A percentile compares a stretch with the other conserved stretches of the same genome.
Evolutionary conservation across 2,329 filamentous ascomycete genomes (phyloP).

Genomic region (Hypoxylon sp.): DNA sequence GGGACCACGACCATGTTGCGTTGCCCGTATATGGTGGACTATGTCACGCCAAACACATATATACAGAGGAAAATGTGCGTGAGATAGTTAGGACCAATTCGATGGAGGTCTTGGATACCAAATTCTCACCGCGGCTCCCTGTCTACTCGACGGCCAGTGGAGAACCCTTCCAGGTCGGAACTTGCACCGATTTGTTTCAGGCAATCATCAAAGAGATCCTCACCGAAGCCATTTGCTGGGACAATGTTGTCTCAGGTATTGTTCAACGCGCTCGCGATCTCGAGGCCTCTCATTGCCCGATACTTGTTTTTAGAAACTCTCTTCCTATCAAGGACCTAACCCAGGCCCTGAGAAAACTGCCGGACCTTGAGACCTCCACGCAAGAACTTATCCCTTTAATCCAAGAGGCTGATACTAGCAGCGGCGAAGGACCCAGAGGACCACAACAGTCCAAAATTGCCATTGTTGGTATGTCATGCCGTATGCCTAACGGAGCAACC

Average conservation of each 20-base stretch:
- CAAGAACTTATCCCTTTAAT: slow-evolving; percentile 6
- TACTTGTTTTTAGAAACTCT: slow-evolving; percentile 21
- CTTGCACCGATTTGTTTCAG: slow-evolving; percentile 15
- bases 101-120: slow-evolving; percentile 6
- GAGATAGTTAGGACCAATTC: slow-evolving; percentile 44
- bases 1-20: slow-evolving; percentile 50
- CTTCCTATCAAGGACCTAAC: slow-evolving; percentile 7
- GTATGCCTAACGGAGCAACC: slow-evolving; percentile 72
- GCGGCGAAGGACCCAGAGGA: slow-evolving; percentile 16
- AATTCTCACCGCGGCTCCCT: not conserved
- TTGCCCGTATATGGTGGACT: slow-evolving; percentile 58
- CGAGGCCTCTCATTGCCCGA: slow-evolving; percentile 8
- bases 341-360: slow-evolving; percentile 1
- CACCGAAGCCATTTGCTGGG: slow-evolving; percentile 22
- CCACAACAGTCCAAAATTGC: slow-evolving; percentile 70
- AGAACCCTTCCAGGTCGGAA: slow-evolving; percentile 1
- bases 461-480: slow-evolving; percentile 75
- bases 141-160: slow-evolving; percentile 17
- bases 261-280: not conserved
- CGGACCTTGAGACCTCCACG: not conserved
- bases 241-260: slow-evolving; percentile 16
- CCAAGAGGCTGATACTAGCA: not conserved
- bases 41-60: slow-evolving; percentile 61
- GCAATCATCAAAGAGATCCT: slow-evolving; percentile 24
- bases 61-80: slow-evolving; percentile 52